Percentiles rank a stretch among this genome's conserved stretches.
phyloP scores from a whole-genome alignment of 345 rosid species.

The Trapa bicornis region DNA sequence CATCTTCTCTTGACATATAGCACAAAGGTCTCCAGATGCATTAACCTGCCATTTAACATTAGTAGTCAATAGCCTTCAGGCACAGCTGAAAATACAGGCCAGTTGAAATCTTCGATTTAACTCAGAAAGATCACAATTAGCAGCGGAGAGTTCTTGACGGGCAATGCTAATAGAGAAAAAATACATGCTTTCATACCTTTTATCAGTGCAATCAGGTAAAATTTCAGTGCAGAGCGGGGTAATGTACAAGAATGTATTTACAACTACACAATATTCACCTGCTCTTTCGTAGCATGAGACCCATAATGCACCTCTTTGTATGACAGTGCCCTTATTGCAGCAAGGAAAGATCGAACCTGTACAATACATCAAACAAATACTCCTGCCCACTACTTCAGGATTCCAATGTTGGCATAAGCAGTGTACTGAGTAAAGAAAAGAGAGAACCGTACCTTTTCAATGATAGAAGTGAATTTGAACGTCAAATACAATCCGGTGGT shows the following conservation, averaged over 20 bases:
- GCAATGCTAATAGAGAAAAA: not conserved
- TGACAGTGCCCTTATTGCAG: slow-evolving; percentile 37
- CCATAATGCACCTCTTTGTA: slow-evolving; percentile 50
- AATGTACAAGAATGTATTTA: not conserved
- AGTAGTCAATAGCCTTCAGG: not conserved
- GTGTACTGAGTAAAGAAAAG: not conserved
- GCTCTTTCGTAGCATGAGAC: slow-evolving; percentile 43
- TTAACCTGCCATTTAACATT: slow-evolving; percentile 22
- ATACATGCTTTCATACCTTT: not conserved
- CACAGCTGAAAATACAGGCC: not conserved
- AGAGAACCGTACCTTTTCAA: slow-evolving; percentile 47
- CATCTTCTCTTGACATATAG: slow-evolving; percentile 74
- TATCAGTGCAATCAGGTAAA: not conserved
- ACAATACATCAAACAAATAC: not conserved
- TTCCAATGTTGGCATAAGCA: not conserved
- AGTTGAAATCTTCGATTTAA: not conserved
- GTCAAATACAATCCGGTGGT: slow-evolving; percentile 75
- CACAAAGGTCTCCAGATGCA: slow-evolving; percentile 53
- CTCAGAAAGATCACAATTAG: not conserved
- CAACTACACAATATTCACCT: slow-evolving; percentile 17
- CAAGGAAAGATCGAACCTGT: slow-evolving; percentile 41
- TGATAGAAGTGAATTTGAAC: slow-evolving; percentile 68
- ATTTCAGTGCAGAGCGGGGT: not conserved
- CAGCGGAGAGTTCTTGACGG: not conserved
- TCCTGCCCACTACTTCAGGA: not conserved